Conservation (phyloP, 2,329 filamentous ascomycete genomes). For the Lachnellula hyalina region DNA sequence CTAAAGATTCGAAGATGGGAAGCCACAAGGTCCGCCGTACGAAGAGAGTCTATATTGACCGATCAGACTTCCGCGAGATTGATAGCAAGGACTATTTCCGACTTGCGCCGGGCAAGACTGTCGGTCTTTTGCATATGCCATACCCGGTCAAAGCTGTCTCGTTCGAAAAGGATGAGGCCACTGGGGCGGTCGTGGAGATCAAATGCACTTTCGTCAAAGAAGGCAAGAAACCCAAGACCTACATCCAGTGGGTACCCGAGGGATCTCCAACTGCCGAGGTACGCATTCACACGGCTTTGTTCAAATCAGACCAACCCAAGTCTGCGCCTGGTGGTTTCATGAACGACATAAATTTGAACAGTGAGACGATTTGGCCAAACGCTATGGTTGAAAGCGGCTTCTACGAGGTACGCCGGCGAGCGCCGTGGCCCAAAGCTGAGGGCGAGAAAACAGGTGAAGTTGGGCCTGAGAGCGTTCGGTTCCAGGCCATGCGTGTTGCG, state of each 20-base stretch:
- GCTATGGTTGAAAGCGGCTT: constrained; percentile 78
- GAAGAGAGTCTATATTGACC: constrained; percentile 74
- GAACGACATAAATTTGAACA: constrained; percentile 74
- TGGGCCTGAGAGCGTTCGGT: constrained; percentile 68
- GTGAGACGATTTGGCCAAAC: constrained; percentile 66
- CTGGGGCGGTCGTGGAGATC: constrained; percentile 58
- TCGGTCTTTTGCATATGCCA: constrained; percentile 64
- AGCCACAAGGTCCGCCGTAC: constrained; percentile 57
- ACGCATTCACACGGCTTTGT: constrained; percentile 72
- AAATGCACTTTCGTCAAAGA: constrained; percentile 55
- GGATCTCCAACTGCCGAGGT: constrained; percentile 42
- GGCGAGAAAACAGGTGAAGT: constrained; percentile 57
- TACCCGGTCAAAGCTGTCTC: constrained; percentile 60
- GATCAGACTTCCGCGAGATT: constrained; percentile 65
- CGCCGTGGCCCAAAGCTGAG: constrained; percentile 68
- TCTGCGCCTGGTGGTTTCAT: constrained; percentile 71
- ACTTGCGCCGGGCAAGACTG: constrained; percentile 63
- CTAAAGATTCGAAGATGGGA: constrained; percentile 54
- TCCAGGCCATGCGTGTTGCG: constrained; percentile 81
- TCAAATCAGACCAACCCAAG: constrained; percentile 76
- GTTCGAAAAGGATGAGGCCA: constrained; percentile 55
- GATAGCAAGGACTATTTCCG: constrained; percentile 69
- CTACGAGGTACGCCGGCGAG: constrained; percentile 61
- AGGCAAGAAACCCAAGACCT: constrained; percentile 62
- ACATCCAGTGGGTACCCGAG: constrained; percentile 80